Evolutionary conservation across 495 filamentous ascomycete species (phyloP).

Genomic region (Podospora tetraspora): DNA sequence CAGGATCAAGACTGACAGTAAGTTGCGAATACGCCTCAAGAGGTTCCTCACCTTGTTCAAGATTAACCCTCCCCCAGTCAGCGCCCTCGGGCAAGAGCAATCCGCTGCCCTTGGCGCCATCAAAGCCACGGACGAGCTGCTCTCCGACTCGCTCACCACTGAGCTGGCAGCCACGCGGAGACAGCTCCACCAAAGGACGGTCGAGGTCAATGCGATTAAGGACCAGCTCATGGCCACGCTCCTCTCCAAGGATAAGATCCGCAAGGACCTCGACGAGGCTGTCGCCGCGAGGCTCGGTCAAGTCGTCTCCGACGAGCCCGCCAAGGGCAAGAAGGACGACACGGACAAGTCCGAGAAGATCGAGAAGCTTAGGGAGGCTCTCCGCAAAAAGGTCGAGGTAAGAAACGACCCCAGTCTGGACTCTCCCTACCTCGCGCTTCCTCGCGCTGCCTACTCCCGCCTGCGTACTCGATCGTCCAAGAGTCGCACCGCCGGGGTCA

Average conservation of each 20-base stretch:
- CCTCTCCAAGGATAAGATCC: conserved; percentile 51
- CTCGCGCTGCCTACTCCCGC: neutral
- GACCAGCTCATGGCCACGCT: conserved; percentile 46
- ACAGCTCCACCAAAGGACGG: conserved; percentile 35
- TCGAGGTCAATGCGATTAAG: conserved; percentile 47
- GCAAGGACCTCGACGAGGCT: conserved; percentile 44
- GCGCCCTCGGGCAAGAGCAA: conserved; percentile 44
- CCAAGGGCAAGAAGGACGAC: conserved; percentile 42
- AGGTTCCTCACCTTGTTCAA: neutral
- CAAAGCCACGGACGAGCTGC: conserved; percentile 48
- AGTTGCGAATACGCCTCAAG: conserved; percentile 9
- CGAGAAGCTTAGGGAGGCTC: conserved; percentile 44
- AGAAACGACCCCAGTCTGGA: conserved; percentile 21
- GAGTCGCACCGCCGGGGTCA: too few relatives aligned
- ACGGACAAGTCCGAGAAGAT: conserved; percentile 47
- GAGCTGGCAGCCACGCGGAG: conserved; percentile 46
- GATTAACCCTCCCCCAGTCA: conserved; percentile 34
- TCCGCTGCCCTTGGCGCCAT: conserved; percentile 44
- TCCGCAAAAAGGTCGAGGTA: conserved; percentile 46
- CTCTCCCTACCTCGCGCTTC: conserved; percentile 12
- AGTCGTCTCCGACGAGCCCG: conserved; percentile 9
- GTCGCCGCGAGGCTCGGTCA: conserved; percentile 14
- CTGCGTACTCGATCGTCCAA: neutral
- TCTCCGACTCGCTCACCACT: conserved; percentile 45
- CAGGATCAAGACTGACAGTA: conserved; percentile 34